phyloP scores from a whole-genome alignment of 257 asterid species.

The Solanum bulbocastanum region DNA sequence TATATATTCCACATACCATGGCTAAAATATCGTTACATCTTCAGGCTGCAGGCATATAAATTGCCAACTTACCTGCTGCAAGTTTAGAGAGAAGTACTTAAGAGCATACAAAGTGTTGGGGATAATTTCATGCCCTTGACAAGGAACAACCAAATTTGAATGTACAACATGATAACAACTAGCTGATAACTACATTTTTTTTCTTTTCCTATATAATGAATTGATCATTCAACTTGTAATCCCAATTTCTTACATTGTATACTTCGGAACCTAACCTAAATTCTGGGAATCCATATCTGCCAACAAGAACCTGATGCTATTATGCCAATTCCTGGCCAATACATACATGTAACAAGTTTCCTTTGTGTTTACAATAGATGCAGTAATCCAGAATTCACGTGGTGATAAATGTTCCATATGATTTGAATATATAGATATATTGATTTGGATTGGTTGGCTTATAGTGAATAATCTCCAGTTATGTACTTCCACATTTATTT shows the following conservation, averaged over 20 bases:
- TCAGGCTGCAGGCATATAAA: background rate
- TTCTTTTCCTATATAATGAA: slow-evolving; percentile 30
- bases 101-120: background rate
- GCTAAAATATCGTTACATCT: background rate
- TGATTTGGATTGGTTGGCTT: too few relatives aligned
- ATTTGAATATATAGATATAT: too few relatives aligned
- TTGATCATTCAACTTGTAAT: slow-evolving; percentile 16
- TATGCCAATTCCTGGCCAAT: background rate
- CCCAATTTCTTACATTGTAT: slow-evolving; percentile 46
- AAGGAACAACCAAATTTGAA: slow-evolving; percentile 13
- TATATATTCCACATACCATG: background rate
- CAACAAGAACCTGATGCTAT: background rate
- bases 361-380: too few relatives aligned
- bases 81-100: background rate
- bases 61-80: background rate
- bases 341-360: too few relatives aligned
- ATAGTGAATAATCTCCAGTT: too few relatives aligned
- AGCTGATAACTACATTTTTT: slow-evolving; percentile 12
- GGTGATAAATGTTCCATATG: too few relatives aligned
- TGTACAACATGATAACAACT: slow-evolving; percentile 18
- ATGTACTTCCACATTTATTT: too few relatives aligned
- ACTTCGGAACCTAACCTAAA: slow-evolving; percentile 34
- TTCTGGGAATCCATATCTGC: background rate
- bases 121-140: slow-evolving; percentile 7
- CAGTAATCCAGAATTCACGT: too few relatives aligned